Conservation (phyloP, 1,284 basidiomycete genomes). For the Trichosporon sp. region DNA sequence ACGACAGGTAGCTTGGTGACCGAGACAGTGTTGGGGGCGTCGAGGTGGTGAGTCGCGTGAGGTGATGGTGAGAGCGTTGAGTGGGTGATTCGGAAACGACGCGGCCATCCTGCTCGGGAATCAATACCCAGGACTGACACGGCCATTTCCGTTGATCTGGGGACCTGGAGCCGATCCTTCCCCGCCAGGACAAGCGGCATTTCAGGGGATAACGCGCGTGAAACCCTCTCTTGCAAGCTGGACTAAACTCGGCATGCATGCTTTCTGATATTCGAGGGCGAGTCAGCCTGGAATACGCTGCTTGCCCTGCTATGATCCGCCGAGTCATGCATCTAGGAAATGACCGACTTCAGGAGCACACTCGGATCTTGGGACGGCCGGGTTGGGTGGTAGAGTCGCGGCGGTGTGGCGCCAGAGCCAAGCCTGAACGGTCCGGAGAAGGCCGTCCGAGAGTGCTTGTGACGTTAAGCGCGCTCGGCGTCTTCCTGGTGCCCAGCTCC, state of each 20-base stretch:
- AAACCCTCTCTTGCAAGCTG: not conserved
- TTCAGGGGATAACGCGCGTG: not conserved
- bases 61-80: not conserved
- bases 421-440: not conserved
- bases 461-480: conserved; percentile 6
- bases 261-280: too few relatives aligned
- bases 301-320: not conserved
- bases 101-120: not conserved
- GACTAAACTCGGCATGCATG: not conserved
- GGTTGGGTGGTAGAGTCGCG: not conserved
- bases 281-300: too few relatives aligned
- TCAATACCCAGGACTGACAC: conserved; percentile 9
- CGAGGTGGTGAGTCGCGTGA: not conserved
- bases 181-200: not conserved
- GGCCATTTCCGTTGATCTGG: conserved; percentile 11
- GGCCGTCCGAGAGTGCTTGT: not conserved
- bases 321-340: not conserved
- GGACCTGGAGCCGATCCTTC: not conserved
- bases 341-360: not conserved
- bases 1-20: not conserved
- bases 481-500: not conserved
- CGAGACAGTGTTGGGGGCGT: not conserved
- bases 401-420: not conserved
- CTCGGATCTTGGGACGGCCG: conserved; percentile 1
- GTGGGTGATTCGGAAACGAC: not conserved